A percentile compares a stretch with the other conserved stretches of the same genome.
Conservation (phyloP, 176 grass and related monocot species). For the Guadua angustifolia region DNA sequence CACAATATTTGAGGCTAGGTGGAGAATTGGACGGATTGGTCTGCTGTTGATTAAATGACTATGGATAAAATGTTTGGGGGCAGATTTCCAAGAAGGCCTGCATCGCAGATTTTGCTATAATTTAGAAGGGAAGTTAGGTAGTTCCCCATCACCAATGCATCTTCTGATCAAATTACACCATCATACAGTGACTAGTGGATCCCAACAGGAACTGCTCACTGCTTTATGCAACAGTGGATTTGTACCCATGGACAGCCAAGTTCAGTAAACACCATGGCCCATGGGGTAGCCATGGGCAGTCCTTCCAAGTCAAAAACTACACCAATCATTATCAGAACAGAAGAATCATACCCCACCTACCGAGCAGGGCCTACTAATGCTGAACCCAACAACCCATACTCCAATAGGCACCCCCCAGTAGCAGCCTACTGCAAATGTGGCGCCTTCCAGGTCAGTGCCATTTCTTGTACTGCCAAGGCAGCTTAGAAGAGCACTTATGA, state of each 20-base stretch:
- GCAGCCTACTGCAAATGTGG: conserved; percentile 17
- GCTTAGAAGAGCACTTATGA: neutral
- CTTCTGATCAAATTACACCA: neutral
- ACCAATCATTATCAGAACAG: conserved; percentile 40
- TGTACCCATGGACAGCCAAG: conserved; percentile 18
- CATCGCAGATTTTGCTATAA: neutral
- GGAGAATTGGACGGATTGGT: neutral
- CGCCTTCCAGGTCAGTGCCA: conserved; percentile 25
- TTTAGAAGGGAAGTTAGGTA: neutral
- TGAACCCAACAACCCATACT: conserved; percentile 46
- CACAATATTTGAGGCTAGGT: neutral
- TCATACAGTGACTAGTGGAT: neutral
- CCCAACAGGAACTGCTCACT: conserved; percentile 15
- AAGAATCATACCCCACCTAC: conserved; percentile 49
- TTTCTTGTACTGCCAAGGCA: conserved; percentile 4
- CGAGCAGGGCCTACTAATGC: conserved; percentile 32
- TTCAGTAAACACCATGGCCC: conserved; percentile 6
- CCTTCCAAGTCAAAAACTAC: conserved; percentile 36
- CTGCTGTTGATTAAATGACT: neutral
- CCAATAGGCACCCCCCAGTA: conserved; percentile 20
- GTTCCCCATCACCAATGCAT: neutral
- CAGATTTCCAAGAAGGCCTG: neutral
- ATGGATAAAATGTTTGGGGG: neutral
- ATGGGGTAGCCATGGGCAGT: neutral
- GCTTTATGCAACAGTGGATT: conserved; percentile 31